Evolutionary conservation across 2,329 filamentous ascomycete genomes (phyloP).

Genomic region (Fusarium austroafricanum): DNA sequence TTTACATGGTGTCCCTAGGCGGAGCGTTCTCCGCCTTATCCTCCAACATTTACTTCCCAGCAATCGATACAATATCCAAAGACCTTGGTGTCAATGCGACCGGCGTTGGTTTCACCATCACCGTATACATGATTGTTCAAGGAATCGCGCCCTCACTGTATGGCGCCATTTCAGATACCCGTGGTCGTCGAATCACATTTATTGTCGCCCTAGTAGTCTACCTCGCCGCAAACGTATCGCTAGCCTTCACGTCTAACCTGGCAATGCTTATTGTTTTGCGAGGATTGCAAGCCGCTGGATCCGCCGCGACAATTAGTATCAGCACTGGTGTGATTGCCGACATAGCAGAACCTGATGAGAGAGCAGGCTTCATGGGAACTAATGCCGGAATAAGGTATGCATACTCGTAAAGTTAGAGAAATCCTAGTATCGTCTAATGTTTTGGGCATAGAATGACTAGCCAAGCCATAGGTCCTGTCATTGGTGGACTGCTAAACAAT

Average conservation of each 20-base stretch:
- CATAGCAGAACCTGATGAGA: conserved; percentile 34
- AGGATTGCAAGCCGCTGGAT: conserved; percentile 39
- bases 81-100: background rate
- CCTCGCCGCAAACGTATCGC: background rate
- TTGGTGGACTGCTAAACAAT: conserved; percentile 47
- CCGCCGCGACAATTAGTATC: conserved; percentile 40
- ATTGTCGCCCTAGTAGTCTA: background rate
- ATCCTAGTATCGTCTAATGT: background rate
- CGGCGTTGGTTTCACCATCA: background rate
- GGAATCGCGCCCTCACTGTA: background rate
- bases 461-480: conserved; percentile 49
- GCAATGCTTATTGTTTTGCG: conserved; percentile 8
- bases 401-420: background rate
- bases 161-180: background rate
- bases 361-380: conserved; percentile 39
- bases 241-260: background rate
- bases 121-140: conserved; percentile 1
- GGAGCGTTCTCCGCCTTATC: conserved; percentile 1
- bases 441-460: conserved; percentile 21
- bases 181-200: background rate
- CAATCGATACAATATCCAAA: background rate
- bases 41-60: conserved; percentile 5
- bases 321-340: conserved; percentile 41
- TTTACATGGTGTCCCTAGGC: background rate
- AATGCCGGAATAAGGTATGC: conserved; percentile 14